phyloP scores from a whole-genome alignment of 106 monocot genomes.

The Acorus calamus region DNA sequence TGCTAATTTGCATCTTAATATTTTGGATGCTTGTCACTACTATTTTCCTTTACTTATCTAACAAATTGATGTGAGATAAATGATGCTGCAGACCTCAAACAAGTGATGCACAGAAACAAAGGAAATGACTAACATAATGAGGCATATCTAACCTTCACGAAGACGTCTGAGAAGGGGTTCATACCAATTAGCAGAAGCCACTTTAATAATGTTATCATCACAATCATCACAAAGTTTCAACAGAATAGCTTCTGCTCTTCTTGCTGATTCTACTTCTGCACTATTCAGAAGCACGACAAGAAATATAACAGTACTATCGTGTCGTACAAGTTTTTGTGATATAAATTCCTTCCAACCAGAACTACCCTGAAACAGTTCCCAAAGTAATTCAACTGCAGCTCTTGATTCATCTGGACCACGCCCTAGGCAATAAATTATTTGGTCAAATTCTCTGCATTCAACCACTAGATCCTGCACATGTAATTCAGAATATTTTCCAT shows the following conservation, averaged over 20 bases:
- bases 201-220: slow-evolving; percentile 5
- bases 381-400: slow-evolving; percentile 14
- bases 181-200: slow-evolving; percentile 16
- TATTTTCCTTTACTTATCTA: no score
- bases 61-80: no score
- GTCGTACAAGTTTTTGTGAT: slow-evolving; percentile 8
- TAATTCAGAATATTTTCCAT: no score
- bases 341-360: slow-evolving; percentile 8
- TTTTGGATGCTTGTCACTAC: no score
- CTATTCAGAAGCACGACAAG: slow-evolving; percentile 11
- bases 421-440: slow-evolving; percentile 4
- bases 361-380: slow-evolving; percentile 8
- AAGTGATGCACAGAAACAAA: not conserved
- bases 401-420: not conserved
- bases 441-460: slow-evolving; percentile 7
- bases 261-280: slow-evolving; percentile 1
- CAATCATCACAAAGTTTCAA: slow-evolving; percentile 10
- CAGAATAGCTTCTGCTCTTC: slow-evolving; percentile 17
- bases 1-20: no score
- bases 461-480: slow-evolving; percentile 11
- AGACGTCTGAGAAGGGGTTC: slow-evolving; percentile 13
- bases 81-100: no score
- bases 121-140: not conserved
- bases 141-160: slow-evolving; percentile 7
- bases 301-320: slow-evolving; percentile 1